phyloP scores from a whole-genome alignment of 164 flowering plant species.

The Vitis labrusca region DNA sequence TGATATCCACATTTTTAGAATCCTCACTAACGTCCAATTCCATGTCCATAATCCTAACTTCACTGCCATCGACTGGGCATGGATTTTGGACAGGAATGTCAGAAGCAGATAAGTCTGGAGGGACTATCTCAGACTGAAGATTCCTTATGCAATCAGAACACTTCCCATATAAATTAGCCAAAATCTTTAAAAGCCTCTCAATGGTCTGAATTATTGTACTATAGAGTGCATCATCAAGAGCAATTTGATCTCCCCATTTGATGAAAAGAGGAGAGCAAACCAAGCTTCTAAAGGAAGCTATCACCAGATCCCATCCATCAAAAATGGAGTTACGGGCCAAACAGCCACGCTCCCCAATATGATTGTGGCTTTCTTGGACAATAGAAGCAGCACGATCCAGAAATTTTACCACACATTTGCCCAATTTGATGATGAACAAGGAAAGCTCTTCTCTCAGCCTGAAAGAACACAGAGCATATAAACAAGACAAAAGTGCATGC shows the following conservation, averaged over 20 bases:
- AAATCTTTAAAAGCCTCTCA: slow-evolving; percentile 60
- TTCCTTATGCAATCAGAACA: slow-evolving; percentile 24
- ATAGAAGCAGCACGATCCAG: slow-evolving; percentile 48
- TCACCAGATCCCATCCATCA: slow-evolving; percentile 29
- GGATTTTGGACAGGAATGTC: slow-evolving; percentile 25
- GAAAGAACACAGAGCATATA: slow-evolving; percentile 20
- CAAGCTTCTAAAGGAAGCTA: slow-evolving; percentile 52
- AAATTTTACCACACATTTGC: slow-evolving; percentile 38
- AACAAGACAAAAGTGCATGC: neutral
- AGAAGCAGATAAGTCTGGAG: slow-evolving; percentile 24
- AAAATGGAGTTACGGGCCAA: slow-evolving; percentile 30
- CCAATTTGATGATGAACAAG: slow-evolving; percentile 40
- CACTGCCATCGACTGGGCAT: slow-evolving; percentile 15
- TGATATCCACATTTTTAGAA: slow-evolving; percentile 42
- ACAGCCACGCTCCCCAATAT: slow-evolving; percentile 31
- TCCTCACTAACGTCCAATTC: slow-evolving; percentile 74
- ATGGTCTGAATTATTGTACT: slow-evolving; percentile 34
- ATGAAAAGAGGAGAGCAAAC: slow-evolving; percentile 51
- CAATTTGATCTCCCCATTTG: slow-evolving; percentile 28
- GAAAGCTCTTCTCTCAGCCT: slow-evolving; percentile 54
- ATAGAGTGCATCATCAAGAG: slow-evolving; percentile 23
- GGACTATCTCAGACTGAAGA: slow-evolving; percentile 29
- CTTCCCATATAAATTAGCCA: slow-evolving; percentile 51
- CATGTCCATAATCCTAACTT: slow-evolving; percentile 62
- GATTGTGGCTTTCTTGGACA: slow-evolving; percentile 37